Conservation (phyloP, 2,329 filamentous ascomycete species). For the Penicillium olsonii region DNA sequence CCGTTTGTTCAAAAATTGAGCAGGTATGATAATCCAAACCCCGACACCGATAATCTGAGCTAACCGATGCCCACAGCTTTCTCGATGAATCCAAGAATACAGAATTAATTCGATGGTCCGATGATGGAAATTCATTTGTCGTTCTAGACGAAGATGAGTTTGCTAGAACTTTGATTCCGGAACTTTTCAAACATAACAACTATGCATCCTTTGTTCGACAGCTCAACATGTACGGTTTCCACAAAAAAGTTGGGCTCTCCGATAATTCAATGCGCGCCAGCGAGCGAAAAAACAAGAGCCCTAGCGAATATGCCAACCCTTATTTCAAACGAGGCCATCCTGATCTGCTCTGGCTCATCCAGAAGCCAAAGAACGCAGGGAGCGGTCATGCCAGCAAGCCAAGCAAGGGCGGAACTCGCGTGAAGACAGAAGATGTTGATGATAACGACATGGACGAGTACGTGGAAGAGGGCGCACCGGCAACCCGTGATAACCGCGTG, state of each 20-base stretch:
- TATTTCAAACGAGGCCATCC: constrained; percentile 93
- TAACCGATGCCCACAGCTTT: constrained; percentile 63
- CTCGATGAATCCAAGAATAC: constrained; percentile 91
- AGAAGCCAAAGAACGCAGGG: constrained; percentile 80
- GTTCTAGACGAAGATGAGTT: constrained; percentile 94
- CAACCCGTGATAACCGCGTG: constrained; percentile 35
- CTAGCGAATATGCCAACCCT: constrained; percentile 96
- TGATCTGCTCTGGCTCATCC: constrained; percentile 92
- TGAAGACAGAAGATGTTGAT: constrained; percentile 60
- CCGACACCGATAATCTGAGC: not conserved
- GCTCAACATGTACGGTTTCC: constrained; percentile 66
- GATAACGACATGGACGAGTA: constrained; percentile 65
- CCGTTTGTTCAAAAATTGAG: constrained; percentile 97
- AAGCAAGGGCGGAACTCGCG: constrained; percentile 42
- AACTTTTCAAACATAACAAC: constrained; percentile 78
- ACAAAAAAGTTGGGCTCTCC: constrained; percentile 78
- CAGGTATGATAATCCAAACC: constrained; percentile 65
- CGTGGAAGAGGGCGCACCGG: constrained; percentile 42
- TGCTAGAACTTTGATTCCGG: constrained; percentile 70
- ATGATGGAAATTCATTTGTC: constrained; percentile 93
- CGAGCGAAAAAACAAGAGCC: constrained; percentile 95
- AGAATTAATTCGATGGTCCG: constrained; percentile 94
- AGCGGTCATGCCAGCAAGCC: constrained; percentile 54
- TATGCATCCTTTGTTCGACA: constrained; percentile 76
- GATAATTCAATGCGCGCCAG: constrained; percentile 98